Conservation (phyloP, 257 asterid genomes). For the Nicotiana noctiflora region DNA sequence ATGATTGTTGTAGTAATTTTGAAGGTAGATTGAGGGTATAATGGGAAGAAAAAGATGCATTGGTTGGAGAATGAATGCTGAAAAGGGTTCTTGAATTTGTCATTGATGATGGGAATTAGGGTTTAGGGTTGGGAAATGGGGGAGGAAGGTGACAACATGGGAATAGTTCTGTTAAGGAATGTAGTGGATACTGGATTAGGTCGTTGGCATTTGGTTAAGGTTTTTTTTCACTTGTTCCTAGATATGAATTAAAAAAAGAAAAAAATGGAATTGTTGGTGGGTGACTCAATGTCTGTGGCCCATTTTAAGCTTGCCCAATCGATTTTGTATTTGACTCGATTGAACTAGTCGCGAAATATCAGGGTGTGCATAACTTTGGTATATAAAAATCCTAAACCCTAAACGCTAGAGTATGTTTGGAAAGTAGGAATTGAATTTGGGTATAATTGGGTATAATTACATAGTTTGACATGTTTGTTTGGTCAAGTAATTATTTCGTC, state of each 20-base stretch:
- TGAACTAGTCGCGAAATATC: no score
- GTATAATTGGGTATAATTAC: no score
- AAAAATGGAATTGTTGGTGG: background rate
- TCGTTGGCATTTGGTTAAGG: constrained; percentile 16
- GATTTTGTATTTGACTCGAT: no score
- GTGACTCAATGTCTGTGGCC: background rate
- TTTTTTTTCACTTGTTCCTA: constrained; percentile 26
- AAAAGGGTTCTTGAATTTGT: constrained; percentile 19
- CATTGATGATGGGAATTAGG: constrained; percentile 33
- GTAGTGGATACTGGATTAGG: constrained; percentile 15
- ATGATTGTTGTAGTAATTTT: constrained; percentile 22
- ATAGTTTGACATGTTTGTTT: no score
- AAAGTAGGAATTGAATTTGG: no score
- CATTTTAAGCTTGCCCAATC: no score
- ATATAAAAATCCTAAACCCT: no score
- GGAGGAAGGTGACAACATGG: constrained; percentile 20
- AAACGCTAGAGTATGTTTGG: no score
- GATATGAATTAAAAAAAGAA: background rate
- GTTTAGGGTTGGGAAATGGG: constrained; percentile 16
- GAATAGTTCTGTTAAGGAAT: constrained; percentile 8
- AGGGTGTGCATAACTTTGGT: no score
- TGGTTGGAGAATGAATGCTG: constrained; percentile 21
- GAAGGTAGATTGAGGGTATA: constrained; percentile 18
- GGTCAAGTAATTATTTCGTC: no score
- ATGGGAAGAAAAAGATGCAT: constrained; percentile 34